Evolutionary conservation across 305 asterid species (phyloP), one percentile per base, ranked within the genome.

Genomic region (Fraxinus baroniana): DNA sequence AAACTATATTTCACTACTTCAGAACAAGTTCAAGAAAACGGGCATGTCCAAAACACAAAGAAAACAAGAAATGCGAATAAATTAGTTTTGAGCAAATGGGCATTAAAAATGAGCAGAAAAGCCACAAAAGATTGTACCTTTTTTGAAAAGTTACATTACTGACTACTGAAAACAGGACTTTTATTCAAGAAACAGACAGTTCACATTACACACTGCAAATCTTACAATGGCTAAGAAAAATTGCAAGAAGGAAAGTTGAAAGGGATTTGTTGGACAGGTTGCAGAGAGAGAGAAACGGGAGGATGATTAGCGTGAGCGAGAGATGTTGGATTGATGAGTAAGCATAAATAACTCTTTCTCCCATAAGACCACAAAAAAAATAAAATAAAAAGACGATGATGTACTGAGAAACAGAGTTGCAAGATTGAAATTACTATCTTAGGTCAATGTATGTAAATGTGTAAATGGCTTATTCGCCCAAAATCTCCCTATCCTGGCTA

Each of bases 321-420:
- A 88, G 90, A 81, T 80, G 82, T 88, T 86, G 88, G 92, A 74
- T 87, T 60, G 87, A 78, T 84, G 92, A 87, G 90, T 84, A 88
- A 81, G 91, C 91, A 85, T 92, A 91, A 87, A 89, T 85, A 90
- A 88, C 82, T 77, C 82, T 78, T 82, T 83, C 72, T 57, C 87
- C 85, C 83, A 35, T 74, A 81, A 83, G 80, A 85, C 86, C 70
- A 80, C 13, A 9, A 9, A 41, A 39, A 39, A 8, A 39, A 15
- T 72, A 82, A 81, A 82, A 79, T 83, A 78, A 80, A 66, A 81
- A 79, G 73, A 33, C 28, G 80, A 26, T 26, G 46, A 62, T 85
- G n/a, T 15, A 76, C 2, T n/a, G 32, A n/a, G 62, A 75, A 76
- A 6, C 1, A 80, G 79, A 12, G 36, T 72, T 81, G 79, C 10